Percentiles rank a stretch among this genome's conserved stretches.
phyloP scores from a whole-genome alignment of 2,329 filamentous ascomycete genomes.

The Thelonectria discophora region DNA sequence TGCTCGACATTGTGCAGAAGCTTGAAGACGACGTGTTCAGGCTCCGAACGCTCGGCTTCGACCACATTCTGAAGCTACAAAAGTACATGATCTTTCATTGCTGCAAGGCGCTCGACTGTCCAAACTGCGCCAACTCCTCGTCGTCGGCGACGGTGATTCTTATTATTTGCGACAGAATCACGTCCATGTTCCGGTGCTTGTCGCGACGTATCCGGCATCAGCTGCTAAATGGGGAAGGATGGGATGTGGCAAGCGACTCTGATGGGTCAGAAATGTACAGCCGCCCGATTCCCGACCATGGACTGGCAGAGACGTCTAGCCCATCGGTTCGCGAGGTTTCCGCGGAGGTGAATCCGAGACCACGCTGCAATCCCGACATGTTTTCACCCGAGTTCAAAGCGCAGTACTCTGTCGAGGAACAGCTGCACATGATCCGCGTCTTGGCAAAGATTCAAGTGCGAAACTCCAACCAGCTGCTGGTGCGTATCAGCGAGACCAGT shows the following conservation, averaged over 20 bases:
- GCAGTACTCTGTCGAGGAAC: conserved; percentile 43
- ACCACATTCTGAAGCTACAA: conserved; percentile 43
- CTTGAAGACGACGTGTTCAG: conserved; percentile 45
- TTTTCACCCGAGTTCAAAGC: conserved; percentile 40
- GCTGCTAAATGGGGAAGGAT: neutral
- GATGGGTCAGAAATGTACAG: neutral
- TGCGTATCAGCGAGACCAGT: conserved; percentile 21
- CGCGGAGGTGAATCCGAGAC: conserved; percentile 11
- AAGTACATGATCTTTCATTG: conserved; percentile 45
- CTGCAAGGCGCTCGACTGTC: conserved; percentile 39
- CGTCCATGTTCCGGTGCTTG: conserved; percentile 44
- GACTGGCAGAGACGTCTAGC: neutral
- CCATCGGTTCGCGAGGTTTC: conserved; percentile 32
- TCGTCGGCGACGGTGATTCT: conserved; percentile 35
- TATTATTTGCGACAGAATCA: conserved; percentile 42
- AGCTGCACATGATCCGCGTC: conserved; percentile 42
- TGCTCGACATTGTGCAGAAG: conserved; percentile 40
- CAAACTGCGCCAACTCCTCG: conserved; percentile 22
- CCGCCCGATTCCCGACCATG: neutral
- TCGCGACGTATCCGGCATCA: conserved; percentile 24
- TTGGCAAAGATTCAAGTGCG: conserved; percentile 40
- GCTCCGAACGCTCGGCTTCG: conserved; percentile 39
- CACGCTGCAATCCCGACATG: conserved; percentile 37
- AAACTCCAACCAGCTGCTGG: conserved; percentile 39
- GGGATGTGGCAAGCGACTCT: neutral